These are phyloP conservation scores for Diaporthe citrichinensis DNA, from an alignment of 2,329 filamentous ascomycete genomes.

Conservation along the genomic window DNA sequence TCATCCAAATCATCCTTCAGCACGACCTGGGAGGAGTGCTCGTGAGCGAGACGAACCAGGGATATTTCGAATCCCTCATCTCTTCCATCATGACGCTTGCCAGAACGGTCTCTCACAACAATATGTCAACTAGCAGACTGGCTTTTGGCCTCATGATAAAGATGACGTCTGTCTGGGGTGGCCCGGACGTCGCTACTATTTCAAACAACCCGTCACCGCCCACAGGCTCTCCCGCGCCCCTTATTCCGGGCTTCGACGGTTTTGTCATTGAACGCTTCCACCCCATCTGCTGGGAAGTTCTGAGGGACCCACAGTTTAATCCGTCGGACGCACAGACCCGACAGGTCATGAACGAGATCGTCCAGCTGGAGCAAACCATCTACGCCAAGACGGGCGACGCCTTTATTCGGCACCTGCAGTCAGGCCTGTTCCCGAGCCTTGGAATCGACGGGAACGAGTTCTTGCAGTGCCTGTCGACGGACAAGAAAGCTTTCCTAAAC, in stretches of 20 bases:
- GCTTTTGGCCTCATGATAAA: conserved; percentile 86
- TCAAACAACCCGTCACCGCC: conserved; percentile 65
- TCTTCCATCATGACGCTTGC: conserved; percentile 87
- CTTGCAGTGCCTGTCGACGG: conserved; percentile 70
- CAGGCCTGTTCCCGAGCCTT: conserved; percentile 74
- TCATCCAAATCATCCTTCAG: conserved; percentile 89
- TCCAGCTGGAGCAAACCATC: conserved; percentile 87
- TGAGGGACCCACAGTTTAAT: conserved; percentile 83
- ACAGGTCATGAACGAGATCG: conserved; percentile 90
- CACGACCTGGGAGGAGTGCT: conserved; percentile 92
- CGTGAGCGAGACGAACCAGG: conserved; percentile 90
- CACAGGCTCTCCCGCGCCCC: conserved; percentile 65
- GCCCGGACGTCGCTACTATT: conserved; percentile 79
- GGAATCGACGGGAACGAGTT: conserved; percentile 75
- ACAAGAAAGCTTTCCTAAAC: conserved; percentile 73
- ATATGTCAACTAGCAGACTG: conserved; percentile 73
- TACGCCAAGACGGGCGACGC: conserved; percentile 89
- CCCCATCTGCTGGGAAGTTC: conserved; percentile 89
- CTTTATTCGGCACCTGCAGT: conserved; percentile 80
- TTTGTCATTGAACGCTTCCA: conserved; percentile 95
- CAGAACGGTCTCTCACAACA: conserved; percentile 76
- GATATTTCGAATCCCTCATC: conserved; percentile 89
- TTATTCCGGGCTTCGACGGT: conserved; percentile 88
- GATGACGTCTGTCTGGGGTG: conserved; percentile 93
- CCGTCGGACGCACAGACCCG: conserved; percentile 89